Conservation (phyloP, 768 basidiomycete genomes). For the Strobilomyces confusus region DNA sequence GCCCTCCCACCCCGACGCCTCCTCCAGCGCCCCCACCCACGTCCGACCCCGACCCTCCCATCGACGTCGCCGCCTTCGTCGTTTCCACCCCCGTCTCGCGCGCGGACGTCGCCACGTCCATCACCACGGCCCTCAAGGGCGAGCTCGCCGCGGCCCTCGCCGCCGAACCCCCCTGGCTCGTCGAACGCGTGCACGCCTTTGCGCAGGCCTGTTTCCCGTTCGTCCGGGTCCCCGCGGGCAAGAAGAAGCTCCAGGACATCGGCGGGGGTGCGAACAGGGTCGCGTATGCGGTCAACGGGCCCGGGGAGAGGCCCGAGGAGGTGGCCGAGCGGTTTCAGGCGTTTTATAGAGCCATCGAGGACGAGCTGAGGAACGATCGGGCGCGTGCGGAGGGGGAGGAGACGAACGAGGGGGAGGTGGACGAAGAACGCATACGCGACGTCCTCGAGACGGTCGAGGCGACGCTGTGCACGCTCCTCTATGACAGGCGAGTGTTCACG, state of each 20-base stretch:
- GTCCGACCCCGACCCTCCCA: conserved; percentile 33
- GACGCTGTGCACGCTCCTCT: conserved; percentile 67
- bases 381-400: not conserved
- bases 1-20: conserved; percentile 18
- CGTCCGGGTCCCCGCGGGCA: conserved; percentile 33
- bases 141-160: conserved; percentile 52
- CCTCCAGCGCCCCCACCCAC: conserved; percentile 14
- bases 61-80: conserved; percentile 61
- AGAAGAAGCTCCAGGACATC: conserved; percentile 32
- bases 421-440: conserved; percentile 48
- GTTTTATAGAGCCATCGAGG: not conserved
- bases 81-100: conserved; percentile 50
- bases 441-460: conserved; percentile 74
- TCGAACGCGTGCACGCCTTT: conserved; percentile 56
- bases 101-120: conserved; percentile 49
- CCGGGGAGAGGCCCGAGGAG: conserved; percentile 46
- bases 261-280: conserved; percentile 20
- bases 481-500: conserved; percentile 60
- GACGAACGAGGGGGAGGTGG: conserved; percentile 16
- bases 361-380: not conserved
- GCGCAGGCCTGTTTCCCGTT: conserved; percentile 57
- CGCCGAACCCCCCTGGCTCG: conserved; percentile 52
- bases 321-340: conserved; percentile 26
- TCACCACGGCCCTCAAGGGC: conserved; percentile 49
- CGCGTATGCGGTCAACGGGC: conserved; percentile 39